phyloP scores from a whole-genome alignment of 768 basidiomycete genomes.

The Suillus alpinus region DNA sequence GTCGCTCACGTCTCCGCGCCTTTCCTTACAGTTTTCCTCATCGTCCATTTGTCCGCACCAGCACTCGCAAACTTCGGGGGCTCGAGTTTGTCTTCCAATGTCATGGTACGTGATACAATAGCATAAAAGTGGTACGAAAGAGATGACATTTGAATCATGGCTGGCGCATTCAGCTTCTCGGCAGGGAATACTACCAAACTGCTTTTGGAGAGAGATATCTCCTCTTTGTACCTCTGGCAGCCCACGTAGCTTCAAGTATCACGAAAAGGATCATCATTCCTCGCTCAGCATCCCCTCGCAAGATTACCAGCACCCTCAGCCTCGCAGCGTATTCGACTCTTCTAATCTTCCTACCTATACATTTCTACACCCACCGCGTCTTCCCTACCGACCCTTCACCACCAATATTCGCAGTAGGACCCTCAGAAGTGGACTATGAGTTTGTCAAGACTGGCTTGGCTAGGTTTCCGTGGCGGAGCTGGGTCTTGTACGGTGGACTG shows the following conservation, averaged over 20 bases:
- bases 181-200: constrained; percentile 85
- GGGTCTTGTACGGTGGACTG: constrained; percentile 62
- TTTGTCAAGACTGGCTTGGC: constrained; percentile 74
- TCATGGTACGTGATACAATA: constrained; percentile 55
- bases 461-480: constrained; percentile 60
- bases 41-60: constrained; percentile 78
- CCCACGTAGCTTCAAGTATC: constrained; percentile 61
- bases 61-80: constrained; percentile 70
- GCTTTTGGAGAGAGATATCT: constrained; percentile 64
- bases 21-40: constrained; percentile 71
- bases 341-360: constrained; percentile 61
- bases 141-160: not conserved
- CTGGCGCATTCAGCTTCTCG: constrained; percentile 54
- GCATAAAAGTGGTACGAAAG: not conserved
- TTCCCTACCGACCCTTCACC: constrained; percentile 43
- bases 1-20: constrained; percentile 69
- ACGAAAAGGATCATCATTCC: constrained; percentile 55
- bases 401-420: constrained; percentile 60
- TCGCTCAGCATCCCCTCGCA: constrained; percentile 26
- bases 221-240: constrained; percentile 60
- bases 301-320: constrained; percentile 45
- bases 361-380: constrained; percentile 66
- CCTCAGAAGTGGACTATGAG: constrained; percentile 78
- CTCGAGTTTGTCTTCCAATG: constrained; percentile 60
- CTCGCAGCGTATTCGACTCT: constrained; percentile 62